phyloP scores from a whole-genome alignment of 345 rosid genomes.

The Erodium maritimum region DNA sequence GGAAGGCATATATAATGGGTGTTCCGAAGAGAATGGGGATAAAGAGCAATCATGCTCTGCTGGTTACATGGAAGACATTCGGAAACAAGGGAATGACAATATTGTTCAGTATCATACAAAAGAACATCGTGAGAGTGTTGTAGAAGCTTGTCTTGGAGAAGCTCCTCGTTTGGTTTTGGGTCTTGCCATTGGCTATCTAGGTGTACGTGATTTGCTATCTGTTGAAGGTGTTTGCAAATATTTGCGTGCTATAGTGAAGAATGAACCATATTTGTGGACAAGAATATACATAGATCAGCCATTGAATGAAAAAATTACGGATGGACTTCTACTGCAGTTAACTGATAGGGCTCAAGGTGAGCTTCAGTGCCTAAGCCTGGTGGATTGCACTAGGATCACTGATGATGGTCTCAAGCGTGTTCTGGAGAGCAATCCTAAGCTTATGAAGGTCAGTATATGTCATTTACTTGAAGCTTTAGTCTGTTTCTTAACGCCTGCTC shows the following conservation, averaged over 20 bases:
- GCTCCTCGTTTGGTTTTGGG: conserved; percentile 44
- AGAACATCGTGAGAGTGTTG: neutral
- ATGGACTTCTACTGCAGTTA: conserved; percentile 59
- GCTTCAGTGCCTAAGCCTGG: conserved; percentile 66
- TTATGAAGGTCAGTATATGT: conserved; percentile 42
- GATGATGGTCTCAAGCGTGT: conserved; percentile 54
- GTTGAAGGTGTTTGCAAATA: conserved; percentile 63
- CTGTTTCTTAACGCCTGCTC: neutral
- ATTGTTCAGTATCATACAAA: neutral
- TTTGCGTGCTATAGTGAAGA: conserved; percentile 33
- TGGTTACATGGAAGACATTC: conserved; percentile 3
- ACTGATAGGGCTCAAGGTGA: conserved; percentile 67
- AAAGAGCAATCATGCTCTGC: neutral
- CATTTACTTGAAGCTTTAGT: neutral
- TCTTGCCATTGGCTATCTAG: conserved; percentile 52
- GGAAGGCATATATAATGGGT: too few relatives aligned
- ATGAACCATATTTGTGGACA: conserved; percentile 66
- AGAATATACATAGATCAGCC: conserved; percentile 69
- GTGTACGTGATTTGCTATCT: conserved; percentile 60
- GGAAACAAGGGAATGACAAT: conserved; percentile 15
- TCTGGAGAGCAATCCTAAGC: conserved; percentile 48
- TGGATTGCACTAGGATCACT: conserved; percentile 64
- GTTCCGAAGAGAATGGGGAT: neutral
- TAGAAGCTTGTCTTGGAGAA: conserved; percentile 6
- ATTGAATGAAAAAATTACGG: conserved; percentile 74